phyloP scores from a whole-genome alignment of 164 flowering plant species.

The Nymphaea colorata region DNA sequence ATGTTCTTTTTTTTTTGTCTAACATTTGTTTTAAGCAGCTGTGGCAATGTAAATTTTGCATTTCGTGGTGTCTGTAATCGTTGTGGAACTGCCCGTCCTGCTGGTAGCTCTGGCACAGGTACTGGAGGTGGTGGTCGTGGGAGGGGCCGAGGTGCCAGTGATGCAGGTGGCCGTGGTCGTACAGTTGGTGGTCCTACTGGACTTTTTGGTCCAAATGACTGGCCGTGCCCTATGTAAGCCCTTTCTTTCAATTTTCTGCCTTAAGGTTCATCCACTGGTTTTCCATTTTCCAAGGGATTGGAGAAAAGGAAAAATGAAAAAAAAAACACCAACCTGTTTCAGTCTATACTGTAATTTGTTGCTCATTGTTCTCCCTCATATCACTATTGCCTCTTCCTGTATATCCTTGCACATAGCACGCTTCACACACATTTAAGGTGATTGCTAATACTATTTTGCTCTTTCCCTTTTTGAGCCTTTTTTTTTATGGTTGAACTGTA shows the following conservation, averaged over 20 bases:
- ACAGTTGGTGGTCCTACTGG: conserved; percentile 57
- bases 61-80: conserved; percentile 98
- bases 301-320: too few species aligned
- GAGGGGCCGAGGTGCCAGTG: conserved; percentile 64
- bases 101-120: conserved; percentile 65
- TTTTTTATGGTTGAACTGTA: too few species aligned
- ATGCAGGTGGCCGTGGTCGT: conserved; percentile 37
- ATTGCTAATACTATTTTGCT: too few species aligned
- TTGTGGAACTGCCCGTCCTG: conserved; percentile 93
- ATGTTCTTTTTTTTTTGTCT: not conserved
- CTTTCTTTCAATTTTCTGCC: not conserved
- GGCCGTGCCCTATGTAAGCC: conserved; percentile 97
- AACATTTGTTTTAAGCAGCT: conserved; percentile 37
- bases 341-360: too few species aligned
- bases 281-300: too few species aligned
- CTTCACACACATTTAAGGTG: too few species aligned
- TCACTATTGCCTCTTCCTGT: too few species aligned
- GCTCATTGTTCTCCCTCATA: too few species aligned
- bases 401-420: too few species aligned
- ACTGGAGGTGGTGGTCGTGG: conserved; percentile 71
- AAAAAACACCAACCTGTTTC: too few species aligned
- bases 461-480: too few species aligned
- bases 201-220: conserved; percentile 99
- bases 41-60: conserved; percentile 93
- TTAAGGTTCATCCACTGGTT: too few species aligned